These are phyloP conservation scores for Daedaleopsis nitida DNA, from an alignment of 768 basidiomycete genomes.

Conservation along the genomic window DNA sequence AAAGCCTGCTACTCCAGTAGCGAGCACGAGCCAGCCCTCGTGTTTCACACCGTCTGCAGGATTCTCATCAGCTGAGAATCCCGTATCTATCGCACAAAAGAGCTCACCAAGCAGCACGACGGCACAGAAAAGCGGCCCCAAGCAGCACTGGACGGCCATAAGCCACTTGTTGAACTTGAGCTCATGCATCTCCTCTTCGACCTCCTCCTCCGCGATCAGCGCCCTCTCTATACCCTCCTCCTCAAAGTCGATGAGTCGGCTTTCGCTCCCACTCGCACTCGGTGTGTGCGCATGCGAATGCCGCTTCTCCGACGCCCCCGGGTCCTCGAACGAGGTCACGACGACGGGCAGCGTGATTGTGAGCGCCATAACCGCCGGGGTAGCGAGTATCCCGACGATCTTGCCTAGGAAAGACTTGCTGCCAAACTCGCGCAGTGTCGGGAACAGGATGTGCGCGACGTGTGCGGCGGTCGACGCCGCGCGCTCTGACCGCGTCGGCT, in stretches of 20 bases:
- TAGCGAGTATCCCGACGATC: constrained; percentile 76
- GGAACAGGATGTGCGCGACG: constrained; percentile 73
- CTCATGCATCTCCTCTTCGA: constrained; percentile 69
- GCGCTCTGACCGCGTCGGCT: constrained; percentile 44
- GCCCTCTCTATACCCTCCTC: constrained; percentile 72
- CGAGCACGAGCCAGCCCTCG: constrained; percentile 54
- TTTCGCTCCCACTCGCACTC: constrained; percentile 32
- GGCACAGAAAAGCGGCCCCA: constrained; percentile 80
- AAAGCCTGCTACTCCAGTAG: constrained; percentile 55
- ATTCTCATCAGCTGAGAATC: background rate
- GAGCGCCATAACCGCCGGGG: constrained; percentile 82
- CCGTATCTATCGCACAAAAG: background rate
- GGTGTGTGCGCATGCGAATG: background rate
- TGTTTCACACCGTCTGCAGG: constrained; percentile 47
- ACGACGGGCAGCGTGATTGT: constrained; percentile 94
- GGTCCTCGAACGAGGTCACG: constrained; percentile 53
- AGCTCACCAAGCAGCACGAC: constrained; percentile 74
- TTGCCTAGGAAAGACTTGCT: constrained; percentile 71
- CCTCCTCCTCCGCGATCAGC: constrained; percentile 73
- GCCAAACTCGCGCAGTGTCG: constrained; percentile 75
- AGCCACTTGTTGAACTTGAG: constrained; percentile 78
- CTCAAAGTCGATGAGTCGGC: constrained; percentile 66
- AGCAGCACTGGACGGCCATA: constrained; percentile 77
- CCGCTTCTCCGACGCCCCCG: constrained; percentile 42
- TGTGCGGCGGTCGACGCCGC: constrained; percentile 37